Evolutionary conservation across 2,329 filamentous ascomycete genomes (phyloP).

Genomic region (Nannizziopsis arthrosporioides): DNA sequence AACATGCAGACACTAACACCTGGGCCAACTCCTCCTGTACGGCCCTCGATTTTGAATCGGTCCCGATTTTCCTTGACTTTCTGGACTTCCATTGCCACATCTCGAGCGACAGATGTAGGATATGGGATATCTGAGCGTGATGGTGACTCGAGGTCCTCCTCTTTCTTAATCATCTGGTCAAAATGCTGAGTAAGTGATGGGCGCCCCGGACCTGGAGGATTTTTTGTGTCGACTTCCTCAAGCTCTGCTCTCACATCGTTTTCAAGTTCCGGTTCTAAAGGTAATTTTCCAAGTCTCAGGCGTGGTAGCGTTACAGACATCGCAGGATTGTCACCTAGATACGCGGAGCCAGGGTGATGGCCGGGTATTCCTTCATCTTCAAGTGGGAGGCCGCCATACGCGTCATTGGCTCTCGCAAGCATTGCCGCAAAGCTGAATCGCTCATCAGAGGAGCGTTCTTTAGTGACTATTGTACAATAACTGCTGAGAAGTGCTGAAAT

Average conservation of each 20-base stretch:
- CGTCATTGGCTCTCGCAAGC: constrained; percentile 42
- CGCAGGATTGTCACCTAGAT: constrained; percentile 45
- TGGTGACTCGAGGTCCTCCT: constrained; percentile 76
- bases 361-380: constrained; percentile 60
- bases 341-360: constrained; percentile 53
- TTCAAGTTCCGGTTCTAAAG: constrained; percentile 70
- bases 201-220: constrained; percentile 59
- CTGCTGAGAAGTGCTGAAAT: constrained; percentile 61
- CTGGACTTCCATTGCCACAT: constrained; percentile 88
- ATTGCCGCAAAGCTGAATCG: constrained; percentile 49
- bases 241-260: constrained; percentile 80
- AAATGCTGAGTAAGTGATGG: constrained; percentile 75
- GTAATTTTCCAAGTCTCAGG: constrained; percentile 68
- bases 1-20: constrained; percentile 90
- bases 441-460: constrained; percentile 48
- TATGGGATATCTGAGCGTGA: constrained; percentile 68
- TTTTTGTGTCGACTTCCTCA: constrained; percentile 68
- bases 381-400: constrained; percentile 45
- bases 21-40: constrained; percentile 71
- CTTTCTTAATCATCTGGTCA: constrained; percentile 75
- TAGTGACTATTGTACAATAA: constrained; percentile 47
- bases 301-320: constrained; percentile 46
- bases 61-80: constrained; percentile 89
- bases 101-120: constrained; percentile 74
- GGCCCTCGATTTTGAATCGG: constrained; percentile 73